Base-by-base conservation (phyloP, 139 green algal genomes). In the Chlamydomonas applanata region DNA sequence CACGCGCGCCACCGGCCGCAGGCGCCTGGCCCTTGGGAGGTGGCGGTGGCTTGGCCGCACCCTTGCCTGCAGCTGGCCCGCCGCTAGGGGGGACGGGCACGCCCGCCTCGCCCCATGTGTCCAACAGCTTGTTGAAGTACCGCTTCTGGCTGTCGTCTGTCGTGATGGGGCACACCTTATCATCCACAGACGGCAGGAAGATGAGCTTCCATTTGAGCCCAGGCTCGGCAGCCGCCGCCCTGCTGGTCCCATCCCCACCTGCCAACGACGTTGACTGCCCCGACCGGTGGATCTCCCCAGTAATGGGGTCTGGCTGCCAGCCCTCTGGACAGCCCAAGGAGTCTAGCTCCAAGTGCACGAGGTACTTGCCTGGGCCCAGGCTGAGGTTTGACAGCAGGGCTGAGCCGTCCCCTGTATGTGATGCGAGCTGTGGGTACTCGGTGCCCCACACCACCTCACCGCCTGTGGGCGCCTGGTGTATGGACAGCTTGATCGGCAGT, bases 341-440 rank as follows among this genome's bases (percentile, higher is more conserved):
- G 14, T 62, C 56, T n/a, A 83, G 69, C 44, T 69, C 68, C 54
- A 77, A 36, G 11, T 65, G 35, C n/a, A 85, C 25, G 22, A 90
- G 71, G 72, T 87, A 87, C 63, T 85, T 85, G 4, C 85, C 85
- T 13, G 85, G 63, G 30, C 54, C 32, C 30, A 90, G 49, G 27
- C 25, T 34, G 4, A 81, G 4, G 62, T 79, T 79, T 17, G 76
- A 63, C 32, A 90, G 35, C 35, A 84, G 66, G 32, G 40, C 40
- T 19, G 7, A 19, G 40, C 40, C 40, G 40, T 49, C 40, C 40
- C 40, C 40, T 7, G 40, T 49, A 49, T 49, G 40, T 7, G 40
- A 49, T 11, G 76, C 52, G 0, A 82, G 24, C 29, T 78, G 16
- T 5, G 73, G 71, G 72, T 85, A 86, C 20, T 53, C 29, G 0